Conservation (phyloP, 139 green algal genomes). For the Astrephomene gubernaculifera region DNA sequence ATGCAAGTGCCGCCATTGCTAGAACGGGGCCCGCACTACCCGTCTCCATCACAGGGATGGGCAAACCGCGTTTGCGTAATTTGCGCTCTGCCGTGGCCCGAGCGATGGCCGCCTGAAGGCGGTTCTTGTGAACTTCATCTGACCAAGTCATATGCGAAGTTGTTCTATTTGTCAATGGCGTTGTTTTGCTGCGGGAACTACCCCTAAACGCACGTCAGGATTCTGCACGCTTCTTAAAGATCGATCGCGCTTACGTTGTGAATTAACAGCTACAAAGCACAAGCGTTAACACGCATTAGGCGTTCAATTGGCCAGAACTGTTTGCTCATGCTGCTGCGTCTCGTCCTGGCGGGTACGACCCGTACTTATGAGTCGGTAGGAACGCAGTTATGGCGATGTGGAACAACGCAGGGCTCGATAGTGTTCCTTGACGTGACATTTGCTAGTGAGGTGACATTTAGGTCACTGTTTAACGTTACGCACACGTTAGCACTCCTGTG, state of each 20-base stretch:
- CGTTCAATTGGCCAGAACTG: too few relatives aligned
- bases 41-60: slow-evolving; percentile 25
- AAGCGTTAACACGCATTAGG: too few relatives aligned
- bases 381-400: too few relatives aligned
- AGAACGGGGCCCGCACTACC: not conserved
- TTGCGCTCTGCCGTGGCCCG: slow-evolving; percentile 19
- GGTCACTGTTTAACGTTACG: not conserved
- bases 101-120: not conserved
- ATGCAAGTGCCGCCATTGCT: slow-evolving; percentile 18
- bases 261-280: too few relatives aligned
- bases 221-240: too few relatives aligned
- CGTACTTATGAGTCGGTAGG: too few relatives aligned
- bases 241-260: too few relatives aligned
- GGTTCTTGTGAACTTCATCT: slow-evolving; percentile 33
- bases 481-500: too few relatives aligned
- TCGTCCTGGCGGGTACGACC: not conserved
- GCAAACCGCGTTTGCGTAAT: slow-evolving; percentile 16
- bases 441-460: not conserved
- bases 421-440: not conserved
- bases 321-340: not conserved
- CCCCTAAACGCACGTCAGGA: too few relatives aligned
- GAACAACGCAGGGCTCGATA: too few relatives aligned
- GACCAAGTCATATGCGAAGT: slow-evolving; percentile 15
- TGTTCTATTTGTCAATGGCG: not conserved
- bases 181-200: too few relatives aligned